These are phyloP conservation scores for Fusarium sororula DNA, from an alignment of 2,329 filamentous ascomycete species.

Conservation along the genomic window DNA sequence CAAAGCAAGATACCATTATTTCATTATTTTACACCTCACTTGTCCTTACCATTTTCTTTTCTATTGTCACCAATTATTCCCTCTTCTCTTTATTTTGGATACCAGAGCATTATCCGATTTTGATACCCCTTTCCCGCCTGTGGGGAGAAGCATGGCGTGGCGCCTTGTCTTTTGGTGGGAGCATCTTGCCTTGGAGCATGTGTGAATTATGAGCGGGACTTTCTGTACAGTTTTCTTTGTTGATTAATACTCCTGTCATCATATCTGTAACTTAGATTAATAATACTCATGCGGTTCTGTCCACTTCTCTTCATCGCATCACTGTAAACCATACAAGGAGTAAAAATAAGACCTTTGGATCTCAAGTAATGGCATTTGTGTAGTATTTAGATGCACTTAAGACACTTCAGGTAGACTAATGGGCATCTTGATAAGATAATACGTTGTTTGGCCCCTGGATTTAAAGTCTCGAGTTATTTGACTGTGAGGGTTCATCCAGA, in stretches of 20 bases:
- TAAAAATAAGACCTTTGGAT: neutral
- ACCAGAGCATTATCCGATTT: conserved; percentile 25
- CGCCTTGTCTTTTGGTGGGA: conserved; percentile 28
- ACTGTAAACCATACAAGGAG: neutral
- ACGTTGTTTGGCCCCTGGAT: neutral
- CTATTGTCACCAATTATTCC: neutral
- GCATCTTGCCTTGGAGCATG: conserved; percentile 36
- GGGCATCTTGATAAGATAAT: neutral
- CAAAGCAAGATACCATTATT: neutral
- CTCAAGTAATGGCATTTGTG: neutral
- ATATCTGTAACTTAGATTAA: conserved; percentile 26
- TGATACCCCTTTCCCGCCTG: conserved; percentile 39
- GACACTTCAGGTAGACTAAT: neutral
- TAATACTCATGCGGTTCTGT: conserved; percentile 9
- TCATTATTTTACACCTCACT: neutral
- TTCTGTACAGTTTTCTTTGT: conserved; percentile 14
- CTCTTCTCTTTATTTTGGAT: conserved; percentile 13
- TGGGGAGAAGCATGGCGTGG: conserved; percentile 34
- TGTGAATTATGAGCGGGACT: conserved; percentile 7
- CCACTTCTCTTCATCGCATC: neutral
- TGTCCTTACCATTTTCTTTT: conserved; percentile 1
- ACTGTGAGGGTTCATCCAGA: neutral
- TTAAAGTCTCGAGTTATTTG: neutral
- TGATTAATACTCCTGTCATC: conserved; percentile 9
- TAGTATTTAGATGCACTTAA: neutral